phyloP scores from a whole-genome alignment of 2,329 filamentous ascomycete species.

The Penicillium occitanis region DNA sequence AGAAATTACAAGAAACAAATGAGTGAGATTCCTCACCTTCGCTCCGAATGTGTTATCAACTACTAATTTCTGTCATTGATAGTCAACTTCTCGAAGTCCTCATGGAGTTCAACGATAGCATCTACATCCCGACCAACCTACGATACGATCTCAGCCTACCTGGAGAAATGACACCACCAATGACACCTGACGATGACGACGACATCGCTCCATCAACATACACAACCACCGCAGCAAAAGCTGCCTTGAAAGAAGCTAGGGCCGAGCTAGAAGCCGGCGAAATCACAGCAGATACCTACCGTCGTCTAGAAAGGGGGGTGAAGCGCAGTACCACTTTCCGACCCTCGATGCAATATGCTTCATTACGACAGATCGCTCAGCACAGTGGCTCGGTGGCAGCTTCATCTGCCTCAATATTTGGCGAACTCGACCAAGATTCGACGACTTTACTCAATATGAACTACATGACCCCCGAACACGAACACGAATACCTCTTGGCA shows the following conservation, averaged over 20 bases:
- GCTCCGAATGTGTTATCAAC: neutral
- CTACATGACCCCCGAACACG: constrained; percentile 47
- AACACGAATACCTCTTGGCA: constrained; percentile 44
- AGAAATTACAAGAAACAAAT: constrained; percentile 83
- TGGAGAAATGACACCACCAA: constrained; percentile 41
- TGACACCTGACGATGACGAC: constrained; percentile 43
- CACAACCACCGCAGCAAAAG: constrained; percentile 35
- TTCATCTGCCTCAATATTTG: constrained; percentile 23
- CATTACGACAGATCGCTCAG: constrained; percentile 36
- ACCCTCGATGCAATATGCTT: constrained; percentile 35
- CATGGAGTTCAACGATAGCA: constrained; percentile 81
- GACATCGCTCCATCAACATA: constrained; percentile 35
- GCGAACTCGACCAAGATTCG: constrained; percentile 19
- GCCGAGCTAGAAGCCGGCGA: constrained; percentile 37
- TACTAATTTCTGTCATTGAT: neutral
- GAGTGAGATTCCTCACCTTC: constrained; percentile 62
- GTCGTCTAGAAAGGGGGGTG: constrained; percentile 40
- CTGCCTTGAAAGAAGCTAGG: constrained; percentile 42
- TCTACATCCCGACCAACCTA: constrained; percentile 71
- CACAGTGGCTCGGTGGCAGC: constrained; percentile 21
- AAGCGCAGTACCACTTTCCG: constrained; percentile 42
- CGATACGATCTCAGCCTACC: constrained; percentile 67
- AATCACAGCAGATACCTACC: constrained; percentile 38
- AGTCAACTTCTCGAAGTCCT: constrained; percentile 88
- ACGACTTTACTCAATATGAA: constrained; percentile 38